A percentile compares a stretch with the other conserved stretches of the same genome.
Conservation (phyloP, 805 yeast species). For the Deakozyma indianensis region DNA sequence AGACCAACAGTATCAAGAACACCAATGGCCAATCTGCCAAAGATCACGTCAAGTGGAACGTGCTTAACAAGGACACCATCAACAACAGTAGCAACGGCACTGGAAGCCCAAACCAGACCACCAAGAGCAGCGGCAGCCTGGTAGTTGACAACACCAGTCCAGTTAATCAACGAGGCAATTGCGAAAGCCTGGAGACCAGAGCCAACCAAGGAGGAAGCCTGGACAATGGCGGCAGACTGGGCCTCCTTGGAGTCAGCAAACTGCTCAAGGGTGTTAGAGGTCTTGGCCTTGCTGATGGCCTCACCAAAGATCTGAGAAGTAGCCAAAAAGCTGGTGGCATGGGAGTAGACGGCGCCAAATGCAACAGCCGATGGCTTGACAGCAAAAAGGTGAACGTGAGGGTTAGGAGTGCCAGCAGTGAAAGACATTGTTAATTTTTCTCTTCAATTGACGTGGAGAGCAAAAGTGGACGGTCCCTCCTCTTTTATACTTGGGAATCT, state of each 20-base stretch:
- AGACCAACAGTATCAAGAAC: conserved; percentile 29
- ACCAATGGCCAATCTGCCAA: conserved; percentile 19
- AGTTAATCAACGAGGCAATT: conserved; percentile 24
- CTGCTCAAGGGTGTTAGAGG: conserved; percentile 19
- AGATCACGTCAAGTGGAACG: conserved; percentile 22
- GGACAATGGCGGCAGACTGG: conserved; percentile 21
- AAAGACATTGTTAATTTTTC: conserved; percentile 11
- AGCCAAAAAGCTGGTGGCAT: conserved; percentile 20
- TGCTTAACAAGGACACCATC: conserved; percentile 20
- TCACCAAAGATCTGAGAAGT: conserved; percentile 26
- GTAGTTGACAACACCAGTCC: conserved; percentile 23
- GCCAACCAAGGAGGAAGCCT: conserved; percentile 20
- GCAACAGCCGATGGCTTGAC: conserved; percentile 19
- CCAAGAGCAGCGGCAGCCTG: conserved; percentile 28
- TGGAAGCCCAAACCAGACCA: conserved; percentile 22
- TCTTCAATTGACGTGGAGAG: background rate
- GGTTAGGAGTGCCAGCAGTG: conserved; percentile 12
- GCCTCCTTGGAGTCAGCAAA: conserved; percentile 23
- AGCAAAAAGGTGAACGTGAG: conserved; percentile 1
- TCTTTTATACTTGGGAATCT: too few relatives aligned
- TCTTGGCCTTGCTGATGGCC: conserved; percentile 23
- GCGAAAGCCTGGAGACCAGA: conserved; percentile 28
- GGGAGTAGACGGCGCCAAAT: conserved; percentile 25
- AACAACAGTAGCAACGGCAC: conserved; percentile 22
- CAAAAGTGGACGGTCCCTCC: conserved; percentile 2